A percentile compares a stretch with the other conserved stretches of the same genome.
These are phyloP conservation scores for Pholiota conissans DNA, from an alignment of 768 basidiomycete genomes.

Conservation along the genomic window DNA sequence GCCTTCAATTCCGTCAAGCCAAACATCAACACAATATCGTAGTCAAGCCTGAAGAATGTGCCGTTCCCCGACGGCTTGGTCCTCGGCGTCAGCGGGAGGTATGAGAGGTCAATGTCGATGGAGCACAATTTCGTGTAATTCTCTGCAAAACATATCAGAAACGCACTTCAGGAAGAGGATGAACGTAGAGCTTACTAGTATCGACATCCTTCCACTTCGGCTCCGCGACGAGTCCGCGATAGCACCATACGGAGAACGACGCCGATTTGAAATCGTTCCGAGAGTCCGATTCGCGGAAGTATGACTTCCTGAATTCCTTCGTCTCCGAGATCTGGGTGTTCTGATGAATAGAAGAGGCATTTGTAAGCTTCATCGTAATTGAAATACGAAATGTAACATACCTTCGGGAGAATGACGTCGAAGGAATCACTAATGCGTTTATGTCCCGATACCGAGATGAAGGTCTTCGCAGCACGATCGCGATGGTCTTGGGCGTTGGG, in stretches of 20 bases:
- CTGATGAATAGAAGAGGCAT: constrained; percentile 23
- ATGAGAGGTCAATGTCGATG: constrained; percentile 23
- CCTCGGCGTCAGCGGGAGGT: constrained; percentile 15
- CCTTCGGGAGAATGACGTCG: constrained; percentile 42
- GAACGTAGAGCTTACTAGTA: constrained; percentile 18
- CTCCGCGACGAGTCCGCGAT: constrained; percentile 21
- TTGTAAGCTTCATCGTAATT: neutral
- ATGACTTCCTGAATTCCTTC: constrained; percentile 41
- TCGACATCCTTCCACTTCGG: constrained; percentile 32
- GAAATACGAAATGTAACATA: constrained; percentile 12
- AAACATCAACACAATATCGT: constrained; percentile 48
- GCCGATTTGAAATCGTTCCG: constrained; percentile 13
- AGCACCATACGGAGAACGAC: constrained; percentile 22
- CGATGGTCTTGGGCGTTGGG: constrained; percentile 38
- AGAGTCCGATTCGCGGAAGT: constrained; percentile 19
- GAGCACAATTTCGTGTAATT: constrained; percentile 30
- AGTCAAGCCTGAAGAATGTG: constrained; percentile 29
- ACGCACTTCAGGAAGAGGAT: neutral
- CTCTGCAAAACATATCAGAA: constrained; percentile 12
- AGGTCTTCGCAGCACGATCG: constrained; percentile 29
- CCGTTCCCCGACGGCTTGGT: constrained; percentile 9
- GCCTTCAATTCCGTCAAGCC: constrained; percentile 55
- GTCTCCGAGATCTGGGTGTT: constrained; percentile 43
- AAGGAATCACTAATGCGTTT: constrained; percentile 40
- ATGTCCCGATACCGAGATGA: constrained; percentile 36